Percentiles rank a stretch among this genome's conserved stretches.
Evolutionary conservation across 192 early-diverging fungal species (phyloP).

Genomic region (Backusella luteola): DNA sequence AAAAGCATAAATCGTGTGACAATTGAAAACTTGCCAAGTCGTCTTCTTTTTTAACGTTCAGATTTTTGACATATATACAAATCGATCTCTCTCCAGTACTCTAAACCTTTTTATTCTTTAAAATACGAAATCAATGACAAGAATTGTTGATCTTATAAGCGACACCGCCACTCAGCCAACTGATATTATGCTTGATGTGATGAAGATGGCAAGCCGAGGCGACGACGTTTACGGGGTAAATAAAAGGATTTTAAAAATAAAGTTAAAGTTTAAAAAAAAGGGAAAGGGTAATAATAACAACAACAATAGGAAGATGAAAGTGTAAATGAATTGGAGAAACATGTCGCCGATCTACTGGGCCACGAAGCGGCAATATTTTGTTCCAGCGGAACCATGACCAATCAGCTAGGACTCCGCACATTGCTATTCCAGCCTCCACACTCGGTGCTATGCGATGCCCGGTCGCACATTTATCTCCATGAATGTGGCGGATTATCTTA

Average conservation of each 20-base stretch:
- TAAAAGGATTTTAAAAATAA: neutral
- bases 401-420: constrained; percentile 77
- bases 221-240: constrained; percentile 59
- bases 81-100: neutral
- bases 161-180: constrained; percentile 63
- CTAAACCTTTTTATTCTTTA: neutral
- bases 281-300: neutral
- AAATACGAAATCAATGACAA: neutral
- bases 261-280: neutral
- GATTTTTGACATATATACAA: neutral
- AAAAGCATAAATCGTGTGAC: neutral
- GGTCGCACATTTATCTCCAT: constrained; percentile 77
- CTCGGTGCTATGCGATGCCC: constrained; percentile 69
- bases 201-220: constrained; percentile 52
- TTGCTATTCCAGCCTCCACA: constrained; percentile 77
- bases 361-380: constrained; percentile 83
- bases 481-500: constrained; percentile 85
- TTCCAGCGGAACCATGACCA: constrained; percentile 80
- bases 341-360: constrained; percentile 66
- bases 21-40: neutral
- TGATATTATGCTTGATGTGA: constrained; percentile 60
- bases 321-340: constrained; percentile 64
- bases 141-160: constrained; percentile 43
- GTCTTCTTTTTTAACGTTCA: neutral
- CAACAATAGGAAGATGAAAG: constrained; percentile 27